These are phyloP conservation scores for Solanum hybrid DNA, from an alignment of 305 asterid species.

Conservation along the genomic window DNA sequence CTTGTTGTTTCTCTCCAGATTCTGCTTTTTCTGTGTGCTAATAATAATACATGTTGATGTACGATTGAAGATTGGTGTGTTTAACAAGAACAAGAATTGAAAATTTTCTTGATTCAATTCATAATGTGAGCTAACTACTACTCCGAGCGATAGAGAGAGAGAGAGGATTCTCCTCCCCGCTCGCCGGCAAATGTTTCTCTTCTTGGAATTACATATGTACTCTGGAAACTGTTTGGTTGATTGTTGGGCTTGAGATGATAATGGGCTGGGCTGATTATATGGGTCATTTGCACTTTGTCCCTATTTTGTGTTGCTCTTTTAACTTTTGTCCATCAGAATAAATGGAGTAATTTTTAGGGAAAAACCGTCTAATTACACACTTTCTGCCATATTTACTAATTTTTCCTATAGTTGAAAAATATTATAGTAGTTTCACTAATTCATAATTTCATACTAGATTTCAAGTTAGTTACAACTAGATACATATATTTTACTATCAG, in stretches of 20 bases:
- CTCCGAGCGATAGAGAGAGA: not conserved
- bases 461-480: no score
- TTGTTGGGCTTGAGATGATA: not conserved
- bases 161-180: not conserved
- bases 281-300: not conserved
- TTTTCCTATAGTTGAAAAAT: not conserved
- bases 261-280: not conserved
- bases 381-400: no score
- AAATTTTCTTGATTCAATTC: not conserved
- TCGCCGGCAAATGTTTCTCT: not conserved
- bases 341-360: not conserved
- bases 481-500: not conserved
- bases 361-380: not conserved
- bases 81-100: not conserved
- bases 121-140: not conserved
- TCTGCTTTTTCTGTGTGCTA: not conserved
- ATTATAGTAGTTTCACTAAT: no score
- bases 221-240: not conserved
- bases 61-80: not conserved
- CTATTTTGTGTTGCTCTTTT: not conserved
- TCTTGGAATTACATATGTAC: not conserved
- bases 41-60: not conserved
- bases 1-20: slow-evolving; percentile 7
- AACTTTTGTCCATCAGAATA: not conserved
- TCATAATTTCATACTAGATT: not conserved